A percentile compares a stretch with the other conserved stretches of the same genome.
phyloP scores from a whole-genome alignment of 768 basidiomycete species.

The Podaxis mareebaensis region DNA sequence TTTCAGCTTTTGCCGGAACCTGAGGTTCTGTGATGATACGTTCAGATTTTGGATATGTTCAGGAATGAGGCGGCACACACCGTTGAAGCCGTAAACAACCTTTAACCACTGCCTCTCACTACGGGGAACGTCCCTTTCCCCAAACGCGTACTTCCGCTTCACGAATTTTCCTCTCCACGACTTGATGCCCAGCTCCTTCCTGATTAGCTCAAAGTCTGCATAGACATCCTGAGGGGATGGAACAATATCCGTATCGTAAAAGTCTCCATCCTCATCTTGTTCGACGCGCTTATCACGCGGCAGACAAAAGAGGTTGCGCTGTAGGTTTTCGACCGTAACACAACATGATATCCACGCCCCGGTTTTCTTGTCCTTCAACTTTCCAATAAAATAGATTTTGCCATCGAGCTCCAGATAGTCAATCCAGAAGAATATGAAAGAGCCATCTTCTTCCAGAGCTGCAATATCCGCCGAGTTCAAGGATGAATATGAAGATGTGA shows the following conservation, averaged over 20 bases:
- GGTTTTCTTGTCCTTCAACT: constrained; percentile 77
- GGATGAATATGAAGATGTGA: constrained; percentile 34
- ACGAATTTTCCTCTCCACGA: constrained; percentile 84
- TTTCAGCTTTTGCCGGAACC: constrained; percentile 70
- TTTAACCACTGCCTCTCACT: constrained; percentile 89
- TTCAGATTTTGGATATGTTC: constrained; percentile 3
- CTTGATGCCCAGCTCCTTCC: constrained; percentile 71
- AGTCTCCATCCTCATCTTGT: constrained; percentile 55
- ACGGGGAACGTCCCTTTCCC: constrained; percentile 76
- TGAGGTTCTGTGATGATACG: constrained; percentile 54
- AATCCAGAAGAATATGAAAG: constrained; percentile 91
- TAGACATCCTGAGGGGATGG: constrained; percentile 75
- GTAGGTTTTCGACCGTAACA: constrained; percentile 78
- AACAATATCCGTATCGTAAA: constrained; percentile 72
- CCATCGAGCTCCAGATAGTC: constrained; percentile 91
- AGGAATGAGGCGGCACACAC: constrained; percentile 40
- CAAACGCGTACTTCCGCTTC: constrained; percentile 90
- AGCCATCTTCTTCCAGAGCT: constrained; percentile 82
- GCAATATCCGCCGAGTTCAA: constrained; percentile 43
- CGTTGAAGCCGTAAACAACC: constrained; percentile 86
- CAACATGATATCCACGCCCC: constrained; percentile 81
- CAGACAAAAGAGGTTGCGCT: constrained; percentile 90
- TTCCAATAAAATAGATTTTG: constrained; percentile 86
- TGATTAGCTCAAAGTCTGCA: constrained; percentile 78
- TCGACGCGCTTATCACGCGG: constrained; percentile 70